phyloP scores from a whole-genome alignment of 192 early-diverging fungal species.

The Allomyces macrogynus region DNA sequence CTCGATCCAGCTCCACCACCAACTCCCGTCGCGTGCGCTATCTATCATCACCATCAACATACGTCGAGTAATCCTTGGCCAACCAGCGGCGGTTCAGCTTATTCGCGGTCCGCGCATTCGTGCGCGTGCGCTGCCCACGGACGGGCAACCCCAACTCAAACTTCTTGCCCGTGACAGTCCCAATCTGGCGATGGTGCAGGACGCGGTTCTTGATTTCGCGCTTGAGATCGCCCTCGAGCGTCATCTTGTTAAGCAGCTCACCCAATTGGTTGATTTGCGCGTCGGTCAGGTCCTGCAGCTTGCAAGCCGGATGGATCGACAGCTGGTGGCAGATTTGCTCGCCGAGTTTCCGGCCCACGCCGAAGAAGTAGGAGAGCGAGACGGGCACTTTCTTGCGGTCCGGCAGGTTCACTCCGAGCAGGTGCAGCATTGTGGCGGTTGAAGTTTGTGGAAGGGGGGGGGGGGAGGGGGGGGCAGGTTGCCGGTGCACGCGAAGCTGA shows the following conservation, averaged over 20 bases:
- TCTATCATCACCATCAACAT: too few relatives aligned
- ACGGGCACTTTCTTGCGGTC: constrained; percentile 68
- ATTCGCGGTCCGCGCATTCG: constrained; percentile 72
- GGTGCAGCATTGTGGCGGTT: constrained; percentile 46
- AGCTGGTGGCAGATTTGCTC: constrained; percentile 56
- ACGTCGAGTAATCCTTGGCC: constrained; percentile 19
- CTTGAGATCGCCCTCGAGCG: constrained; percentile 58
- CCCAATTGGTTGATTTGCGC: constrained; percentile 69
- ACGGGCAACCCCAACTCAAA: constrained; percentile 77
- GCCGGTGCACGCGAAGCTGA: too few relatives aligned
- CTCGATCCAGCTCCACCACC: too few relatives aligned
- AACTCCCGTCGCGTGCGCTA: too few relatives aligned
- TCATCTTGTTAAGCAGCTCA: constrained; percentile 69
- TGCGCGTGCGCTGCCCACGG: constrained; percentile 66
- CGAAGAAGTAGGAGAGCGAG: constrained; percentile 74
- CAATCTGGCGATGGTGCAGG: constrained; percentile 46
- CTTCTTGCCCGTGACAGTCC: constrained; percentile 57
- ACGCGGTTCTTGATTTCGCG: constrained; percentile 48
- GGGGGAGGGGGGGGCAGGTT: too few relatives aligned
- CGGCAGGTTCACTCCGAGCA: constrained; percentile 86
- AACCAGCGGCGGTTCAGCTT: constrained; percentile 44
- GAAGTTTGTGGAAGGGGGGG: not conserved
- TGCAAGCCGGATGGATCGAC: constrained; percentile 64
- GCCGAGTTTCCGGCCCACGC: constrained; percentile 61
- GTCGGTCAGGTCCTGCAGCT: constrained; percentile 73